Evolutionary conservation across 2,329 filamentous ascomycete genomes (phyloP).

Genomic region (Beauveria sp.): DNA sequence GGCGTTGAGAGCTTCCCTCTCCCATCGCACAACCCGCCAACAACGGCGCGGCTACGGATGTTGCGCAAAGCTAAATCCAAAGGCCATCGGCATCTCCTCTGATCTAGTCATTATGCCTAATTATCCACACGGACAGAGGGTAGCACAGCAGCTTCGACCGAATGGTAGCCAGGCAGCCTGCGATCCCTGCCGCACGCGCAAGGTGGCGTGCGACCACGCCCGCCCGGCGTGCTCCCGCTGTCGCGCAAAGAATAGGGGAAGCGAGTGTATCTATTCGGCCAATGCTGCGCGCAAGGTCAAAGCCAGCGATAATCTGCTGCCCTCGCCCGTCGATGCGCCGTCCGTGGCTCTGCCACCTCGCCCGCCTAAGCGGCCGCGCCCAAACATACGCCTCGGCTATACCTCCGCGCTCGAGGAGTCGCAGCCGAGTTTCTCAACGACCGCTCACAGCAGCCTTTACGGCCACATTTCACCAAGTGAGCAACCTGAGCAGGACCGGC

Average conservation of each 20-base stretch:
- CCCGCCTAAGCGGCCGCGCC: not conserved
- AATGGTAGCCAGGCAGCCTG: slow-evolving; percentile 18
- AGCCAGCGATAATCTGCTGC: not conserved
- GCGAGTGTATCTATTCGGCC: slow-evolving; percentile 25
- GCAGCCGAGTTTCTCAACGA: not conserved
- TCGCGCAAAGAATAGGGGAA: slow-evolving; percentile 23
- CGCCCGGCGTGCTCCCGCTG: slow-evolving; percentile 31
- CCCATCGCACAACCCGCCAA: not conserved
- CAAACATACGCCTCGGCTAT: not conserved
- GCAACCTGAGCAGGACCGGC: not conserved
- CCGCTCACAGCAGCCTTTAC: not conserved
- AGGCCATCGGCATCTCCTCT: not conserved
- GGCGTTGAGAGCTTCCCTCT: not conserved
- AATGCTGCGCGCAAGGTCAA: not conserved
- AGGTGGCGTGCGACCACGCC: slow-evolving; percentile 32
- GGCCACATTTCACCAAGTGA: not conserved
- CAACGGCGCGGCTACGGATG: not conserved
- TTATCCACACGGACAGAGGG: not conserved
- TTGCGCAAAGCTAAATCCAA: not conserved
- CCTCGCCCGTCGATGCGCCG: not conserved
- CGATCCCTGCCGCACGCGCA: slow-evolving; percentile 30
- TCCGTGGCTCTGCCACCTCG: not conserved
- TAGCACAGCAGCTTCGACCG: slow-evolving; percentile 18
- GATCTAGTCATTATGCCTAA: too few species aligned
- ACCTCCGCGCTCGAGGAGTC: not conserved